These are phyloP conservation scores for Dendrocalamus sinicus DNA, from an alignment of 176 grass and related monocot genomes.

Conservation along the genomic window DNA sequence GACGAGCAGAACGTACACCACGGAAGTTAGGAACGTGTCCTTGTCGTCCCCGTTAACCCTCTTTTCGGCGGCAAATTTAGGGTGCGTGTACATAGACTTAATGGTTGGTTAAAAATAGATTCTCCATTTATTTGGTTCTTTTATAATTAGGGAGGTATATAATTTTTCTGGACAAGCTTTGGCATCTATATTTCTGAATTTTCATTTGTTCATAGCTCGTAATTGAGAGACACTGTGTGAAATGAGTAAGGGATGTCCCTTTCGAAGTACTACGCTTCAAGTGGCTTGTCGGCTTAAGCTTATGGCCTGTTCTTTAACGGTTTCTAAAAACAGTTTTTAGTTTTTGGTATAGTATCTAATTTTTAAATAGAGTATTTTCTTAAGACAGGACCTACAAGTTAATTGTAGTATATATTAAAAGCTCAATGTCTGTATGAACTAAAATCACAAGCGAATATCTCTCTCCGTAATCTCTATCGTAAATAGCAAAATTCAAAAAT, in stretches of 20 bases:
- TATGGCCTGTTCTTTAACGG: too few relatives aligned
- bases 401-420: too few relatives aligned
- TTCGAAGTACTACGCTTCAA: not conserved
- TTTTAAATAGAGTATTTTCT: too few relatives aligned
- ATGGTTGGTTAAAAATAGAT: not conserved
- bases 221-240: conserved; percentile 3
- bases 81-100: conserved; percentile 29
- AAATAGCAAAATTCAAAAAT: too few relatives aligned
- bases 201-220: not conserved
- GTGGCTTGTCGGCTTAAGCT: not conserved
- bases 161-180: not conserved
- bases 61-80: conserved; percentile 6
- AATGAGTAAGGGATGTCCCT: not conserved
- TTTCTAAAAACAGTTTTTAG: too few relatives aligned
- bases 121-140: conserved; percentile 5
- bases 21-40: not conserved
- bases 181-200: not conserved
- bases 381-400: too few relatives aligned
- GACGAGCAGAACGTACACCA: conserved; percentile 6
- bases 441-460: too few relatives aligned
- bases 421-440: too few relatives aligned
- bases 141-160: not conserved
- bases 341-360: too few relatives aligned
- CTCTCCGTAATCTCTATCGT: too few relatives aligned
- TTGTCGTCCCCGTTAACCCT: conserved; percentile 36